These are phyloP conservation scores for Fraxinus latifolia DNA, from an alignment of 305 asterid species.

Conservation along the genomic window DNA sequence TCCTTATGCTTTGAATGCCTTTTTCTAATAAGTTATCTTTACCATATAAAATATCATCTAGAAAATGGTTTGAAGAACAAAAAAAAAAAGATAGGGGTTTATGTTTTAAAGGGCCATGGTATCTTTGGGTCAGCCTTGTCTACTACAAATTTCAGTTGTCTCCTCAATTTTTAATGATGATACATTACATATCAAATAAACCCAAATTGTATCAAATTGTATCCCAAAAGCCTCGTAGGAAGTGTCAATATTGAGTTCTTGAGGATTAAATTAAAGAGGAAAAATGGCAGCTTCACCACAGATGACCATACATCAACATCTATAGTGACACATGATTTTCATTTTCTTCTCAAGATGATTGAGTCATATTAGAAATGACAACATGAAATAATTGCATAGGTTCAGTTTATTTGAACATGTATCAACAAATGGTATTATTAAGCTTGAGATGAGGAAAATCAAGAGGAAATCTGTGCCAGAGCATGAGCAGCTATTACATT, in stretches of 20 bases:
- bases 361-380: background rate
- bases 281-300: background rate
- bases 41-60: background rate
- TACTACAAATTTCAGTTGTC: background rate
- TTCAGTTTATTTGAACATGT: background rate
- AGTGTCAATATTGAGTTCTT: background rate
- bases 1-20: constrained; percentile 15
- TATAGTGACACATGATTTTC: background rate
- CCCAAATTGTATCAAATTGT: background rate
- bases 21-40: background rate
- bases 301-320: background rate
- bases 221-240: background rate
- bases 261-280: background rate
- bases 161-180: background rate
- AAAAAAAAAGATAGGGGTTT: background rate
- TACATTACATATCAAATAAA: background rate
- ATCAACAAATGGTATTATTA: background rate
- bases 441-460: background rate
- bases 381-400: background rate
- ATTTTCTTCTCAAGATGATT: background rate
- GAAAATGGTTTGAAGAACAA: constrained; percentile 1
- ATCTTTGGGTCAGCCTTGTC: background rate
- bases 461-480: background rate
- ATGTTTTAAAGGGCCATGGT: background rate
- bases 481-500: background rate